Conservation (phyloP, 148 eudicot genomes). For the Rheum nobile region DNA sequence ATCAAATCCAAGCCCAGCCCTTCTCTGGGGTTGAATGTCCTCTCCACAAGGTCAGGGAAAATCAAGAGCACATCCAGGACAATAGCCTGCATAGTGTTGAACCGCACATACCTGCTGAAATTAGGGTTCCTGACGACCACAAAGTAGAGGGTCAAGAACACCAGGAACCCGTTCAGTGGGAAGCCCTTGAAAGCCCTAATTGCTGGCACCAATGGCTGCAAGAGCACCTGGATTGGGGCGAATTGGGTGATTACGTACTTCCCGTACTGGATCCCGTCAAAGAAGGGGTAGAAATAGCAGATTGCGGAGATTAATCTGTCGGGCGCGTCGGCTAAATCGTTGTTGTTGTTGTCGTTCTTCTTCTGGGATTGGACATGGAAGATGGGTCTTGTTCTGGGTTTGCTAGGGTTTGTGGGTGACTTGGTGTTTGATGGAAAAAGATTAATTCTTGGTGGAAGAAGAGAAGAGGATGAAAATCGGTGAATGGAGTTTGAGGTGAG, state of each 20-base stretch:
- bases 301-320: constrained; percentile 87
- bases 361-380: constrained; percentile 30
- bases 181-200: constrained; percentile 73
- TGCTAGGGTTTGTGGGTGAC: constrained; percentile 9
- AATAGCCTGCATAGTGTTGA: constrained; percentile 90
- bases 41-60: constrained; percentile 75
- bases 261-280: constrained; percentile 84
- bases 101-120: constrained; percentile 82
- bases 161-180: constrained; percentile 72
- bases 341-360: constrained; percentile 8
- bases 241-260: constrained; percentile 64
- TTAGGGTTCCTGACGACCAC: constrained; percentile 75
- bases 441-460: constrained; percentile 12
- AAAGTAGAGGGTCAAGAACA: constrained; percentile 70
- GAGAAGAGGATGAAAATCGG: constrained; percentile 11
- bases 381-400: constrained; percentile 13
- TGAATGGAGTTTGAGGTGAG: constrained; percentile 17
- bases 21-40: constrained; percentile 50
- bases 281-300: constrained; percentile 81
- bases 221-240: constrained; percentile 51
- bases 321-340: constrained; percentile 41
- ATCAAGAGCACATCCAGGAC: constrained; percentile 83
- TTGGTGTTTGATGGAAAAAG: constrained; percentile 13
- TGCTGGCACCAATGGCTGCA: constrained; percentile 71
- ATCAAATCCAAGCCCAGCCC: constrained; percentile 83